Percentiles rank a stretch among this genome's conserved stretches.
Evolutionary conservation across 163 green algal species (phyloP).

Genomic region (Smithsoniella earleae): DNA sequence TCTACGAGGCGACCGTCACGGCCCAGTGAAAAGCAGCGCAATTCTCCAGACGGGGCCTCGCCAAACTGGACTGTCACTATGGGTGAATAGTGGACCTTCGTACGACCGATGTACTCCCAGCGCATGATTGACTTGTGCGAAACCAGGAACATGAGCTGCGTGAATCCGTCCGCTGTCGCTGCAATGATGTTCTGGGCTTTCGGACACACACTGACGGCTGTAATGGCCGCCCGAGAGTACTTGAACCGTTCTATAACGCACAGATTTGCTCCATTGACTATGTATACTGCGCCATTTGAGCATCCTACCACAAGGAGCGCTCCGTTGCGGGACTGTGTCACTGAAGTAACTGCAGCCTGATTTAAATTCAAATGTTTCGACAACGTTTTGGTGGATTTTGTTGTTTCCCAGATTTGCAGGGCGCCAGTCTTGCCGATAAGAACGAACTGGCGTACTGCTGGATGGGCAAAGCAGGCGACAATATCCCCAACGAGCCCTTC

Average conservation of each 20-base stretch:
- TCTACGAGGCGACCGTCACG: slow-evolving; percentile 49
- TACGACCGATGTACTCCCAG: slow-evolving; percentile 61
- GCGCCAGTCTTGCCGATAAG: slow-evolving; percentile 35
- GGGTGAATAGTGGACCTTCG: slow-evolving; percentile 43
- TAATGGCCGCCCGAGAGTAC: not conserved
- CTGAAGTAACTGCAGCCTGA: too few relatives aligned
- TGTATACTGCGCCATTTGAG: not conserved
- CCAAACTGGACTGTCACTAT: slow-evolving; percentile 50
- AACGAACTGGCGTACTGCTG: slow-evolving; percentile 40
- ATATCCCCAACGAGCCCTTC: slow-evolving; percentile 32
- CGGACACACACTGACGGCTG: not conserved
- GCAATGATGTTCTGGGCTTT: not conserved
- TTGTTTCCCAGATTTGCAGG: slow-evolving; percentile 36
- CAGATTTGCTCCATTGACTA: not conserved
- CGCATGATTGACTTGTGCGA: slow-evolving; percentile 45
- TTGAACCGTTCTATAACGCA: not conserved
- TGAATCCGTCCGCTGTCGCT: slow-evolving; percentile 9
- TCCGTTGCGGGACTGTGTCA: slow-evolving; percentile 34
- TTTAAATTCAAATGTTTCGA: too few relatives aligned
- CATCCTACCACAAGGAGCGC: slow-evolving; percentile 18
- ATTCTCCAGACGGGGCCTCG: slow-evolving; percentile 49
- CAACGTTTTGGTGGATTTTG: not conserved
- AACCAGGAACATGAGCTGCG: slow-evolving; percentile 30
- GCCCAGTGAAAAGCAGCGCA: slow-evolving; percentile 55
- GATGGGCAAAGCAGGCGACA: slow-evolving; percentile 44